A percentile compares a stretch with the other conserved stretches of the same genome.
These are phyloP conservation scores for Suillus sp. DNA, from an alignment of 768 basidiomycete species.

Conservation along the genomic window DNA sequence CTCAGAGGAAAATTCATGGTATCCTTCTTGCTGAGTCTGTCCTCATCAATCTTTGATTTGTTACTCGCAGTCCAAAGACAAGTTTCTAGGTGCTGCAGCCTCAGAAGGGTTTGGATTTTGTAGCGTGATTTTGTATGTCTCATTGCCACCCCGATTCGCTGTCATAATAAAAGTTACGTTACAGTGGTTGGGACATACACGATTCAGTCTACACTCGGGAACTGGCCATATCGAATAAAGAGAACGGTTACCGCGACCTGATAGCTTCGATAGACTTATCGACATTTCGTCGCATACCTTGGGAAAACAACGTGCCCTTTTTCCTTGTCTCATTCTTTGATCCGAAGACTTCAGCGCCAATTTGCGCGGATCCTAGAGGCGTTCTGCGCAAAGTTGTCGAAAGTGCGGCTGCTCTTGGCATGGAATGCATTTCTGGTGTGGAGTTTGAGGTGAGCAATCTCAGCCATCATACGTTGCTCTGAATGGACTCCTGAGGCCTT, in stretches of 20 bases:
- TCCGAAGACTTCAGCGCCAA: constrained; percentile 76
- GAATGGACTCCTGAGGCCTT: constrained; percentile 12
- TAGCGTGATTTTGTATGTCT: constrained; percentile 85
- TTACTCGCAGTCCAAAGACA: constrained; percentile 75
- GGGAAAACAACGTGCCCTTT: constrained; percentile 91
- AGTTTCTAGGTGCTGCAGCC: constrained; percentile 81
- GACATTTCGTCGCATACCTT: constrained; percentile 86
- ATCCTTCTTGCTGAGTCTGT: constrained; percentile 15
- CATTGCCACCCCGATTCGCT: constrained; percentile 1
- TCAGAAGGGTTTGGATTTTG: constrained; percentile 91
- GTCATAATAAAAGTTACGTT: constrained; percentile 6
- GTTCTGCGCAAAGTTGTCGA: constrained; percentile 48
- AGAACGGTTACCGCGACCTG: constrained; percentile 91
- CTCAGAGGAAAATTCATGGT: constrained; percentile 95
- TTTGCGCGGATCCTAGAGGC: constrained; percentile 87
- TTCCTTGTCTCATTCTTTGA: constrained; percentile 92
- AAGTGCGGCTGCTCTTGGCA: constrained; percentile 39
- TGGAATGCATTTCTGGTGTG: constrained; percentile 78
- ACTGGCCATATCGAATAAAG: constrained; percentile 85
- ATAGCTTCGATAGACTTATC: constrained; percentile 85
- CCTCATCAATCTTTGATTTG: constrained; percentile 14
- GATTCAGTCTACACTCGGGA: constrained; percentile 84
- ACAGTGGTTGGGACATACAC: constrained; percentile 90
- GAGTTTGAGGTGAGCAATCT: constrained; percentile 81
- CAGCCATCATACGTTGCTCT: background rate